Conservation (phyloP, 768 basidiomycete species). For the Coprinopsis marcescibilis region DNA sequence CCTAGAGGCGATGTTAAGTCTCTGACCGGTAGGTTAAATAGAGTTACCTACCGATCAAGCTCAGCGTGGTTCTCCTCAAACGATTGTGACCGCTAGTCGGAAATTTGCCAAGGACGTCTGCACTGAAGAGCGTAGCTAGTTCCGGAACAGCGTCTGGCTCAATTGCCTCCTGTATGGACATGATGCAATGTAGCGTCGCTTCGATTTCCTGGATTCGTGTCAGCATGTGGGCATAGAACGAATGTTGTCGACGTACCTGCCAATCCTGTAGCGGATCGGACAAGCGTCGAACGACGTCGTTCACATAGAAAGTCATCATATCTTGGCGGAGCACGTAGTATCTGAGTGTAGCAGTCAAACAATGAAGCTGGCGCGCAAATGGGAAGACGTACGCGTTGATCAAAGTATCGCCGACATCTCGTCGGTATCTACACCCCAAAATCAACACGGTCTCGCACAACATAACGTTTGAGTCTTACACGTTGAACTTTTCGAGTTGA, state of each 20-base stretch:
- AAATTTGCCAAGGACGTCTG: slow-evolving; percentile 61
- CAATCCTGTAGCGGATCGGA: slow-evolving; percentile 48
- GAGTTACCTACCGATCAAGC: slow-evolving; percentile 58
- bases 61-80: slow-evolving; percentile 66
- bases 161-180: slow-evolving; percentile 84
- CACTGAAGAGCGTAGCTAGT: slow-evolving; percentile 63
- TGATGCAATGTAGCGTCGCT: slow-evolving; percentile 79
- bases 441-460: neutral
- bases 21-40: neutral
- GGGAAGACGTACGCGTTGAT: slow-evolving; percentile 69
- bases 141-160: slow-evolving; percentile 46
- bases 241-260: slow-evolving; percentile 49
- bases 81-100: slow-evolving; percentile 60
- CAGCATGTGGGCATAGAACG: neutral
- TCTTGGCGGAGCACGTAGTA: slow-evolving; percentile 85
- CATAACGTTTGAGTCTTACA: slow-evolving; percentile 60
- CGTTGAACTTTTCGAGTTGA: slow-evolving; percentile 72
- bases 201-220: slow-evolving; percentile 79
- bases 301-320: slow-evolving; percentile 69
- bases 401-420: slow-evolving; percentile 83
- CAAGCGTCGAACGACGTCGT: slow-evolving; percentile 54
- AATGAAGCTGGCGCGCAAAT: neutral
- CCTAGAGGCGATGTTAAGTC: slow-evolving; percentile 32
- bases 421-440: slow-evolving; percentile 52
- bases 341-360: slow-evolving; percentile 28